Evolutionary conservation across 2,329 filamentous ascomycete genomes (phyloP).

Genomic region (Sordariomycetes sp.): DNA sequence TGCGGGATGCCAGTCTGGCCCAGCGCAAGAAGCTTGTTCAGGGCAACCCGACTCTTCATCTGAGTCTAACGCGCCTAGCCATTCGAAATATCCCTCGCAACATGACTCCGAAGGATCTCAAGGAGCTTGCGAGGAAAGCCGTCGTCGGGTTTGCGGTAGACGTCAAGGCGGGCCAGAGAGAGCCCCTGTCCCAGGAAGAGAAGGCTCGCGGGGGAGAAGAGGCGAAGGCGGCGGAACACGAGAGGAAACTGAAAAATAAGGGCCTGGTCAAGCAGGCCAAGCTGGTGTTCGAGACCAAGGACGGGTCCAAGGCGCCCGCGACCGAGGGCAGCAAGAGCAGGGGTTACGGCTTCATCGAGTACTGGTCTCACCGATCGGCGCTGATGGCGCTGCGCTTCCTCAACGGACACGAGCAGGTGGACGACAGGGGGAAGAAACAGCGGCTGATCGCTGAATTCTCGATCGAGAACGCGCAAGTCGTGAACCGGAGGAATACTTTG

Average conservation of each 20-base stretch:
- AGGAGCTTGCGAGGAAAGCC: conserved; percentile 82
- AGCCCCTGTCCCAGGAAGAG: conserved; percentile 84
- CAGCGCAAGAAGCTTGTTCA: conserved; percentile 88
- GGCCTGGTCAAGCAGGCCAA: conserved; percentile 87
- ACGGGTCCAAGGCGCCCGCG: conserved; percentile 77
- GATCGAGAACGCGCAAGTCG: conserved; percentile 94
- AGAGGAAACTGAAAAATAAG: conserved; percentile 72
- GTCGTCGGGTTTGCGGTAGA: conserved; percentile 90
- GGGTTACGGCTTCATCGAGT: conserved; percentile 97
- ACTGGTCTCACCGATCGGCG: conserved; percentile 84
- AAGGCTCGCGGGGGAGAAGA: conserved; percentile 67
- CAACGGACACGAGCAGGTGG: conserved; percentile 61
- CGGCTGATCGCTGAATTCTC: conserved; percentile 92
- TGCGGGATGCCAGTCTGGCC: conserved; percentile 77
- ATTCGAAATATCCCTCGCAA: conserved; percentile 83
- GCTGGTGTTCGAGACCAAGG: conserved; percentile 80
- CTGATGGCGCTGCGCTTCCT: conserved; percentile 92
- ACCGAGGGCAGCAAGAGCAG: conserved; percentile 68
- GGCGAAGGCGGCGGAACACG: conserved; percentile 69
- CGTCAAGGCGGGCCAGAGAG: conserved; percentile 65
- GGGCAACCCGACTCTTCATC: conserved; percentile 77
- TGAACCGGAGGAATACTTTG: conserved; percentile 56
- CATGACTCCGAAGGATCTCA: conserved; percentile 77
- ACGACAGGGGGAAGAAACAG: conserved; percentile 66
- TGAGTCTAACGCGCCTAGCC: conserved; percentile 83